These are phyloP conservation scores for Moricandia arvensis DNA, from an alignment of 345 rosid genomes.

Conservation along the genomic window DNA sequence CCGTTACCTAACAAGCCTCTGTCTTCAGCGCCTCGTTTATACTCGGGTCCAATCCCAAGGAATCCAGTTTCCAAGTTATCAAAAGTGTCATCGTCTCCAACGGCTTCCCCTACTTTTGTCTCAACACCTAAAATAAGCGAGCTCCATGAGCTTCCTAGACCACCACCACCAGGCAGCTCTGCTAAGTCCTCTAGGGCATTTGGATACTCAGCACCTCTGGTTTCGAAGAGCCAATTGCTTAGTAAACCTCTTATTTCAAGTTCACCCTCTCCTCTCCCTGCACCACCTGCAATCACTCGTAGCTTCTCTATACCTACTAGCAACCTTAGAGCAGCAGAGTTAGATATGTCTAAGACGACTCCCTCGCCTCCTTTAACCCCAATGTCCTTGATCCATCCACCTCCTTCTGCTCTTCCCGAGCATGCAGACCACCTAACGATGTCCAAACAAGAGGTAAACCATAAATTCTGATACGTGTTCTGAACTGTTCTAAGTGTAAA, in stretches of 20 bases:
- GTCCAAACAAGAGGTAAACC: slow-evolving; percentile 47
- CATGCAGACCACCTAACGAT: slow-evolving; percentile 26
- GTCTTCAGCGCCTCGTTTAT: slow-evolving; percentile 46
- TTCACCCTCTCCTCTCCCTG: slow-evolving; percentile 71
- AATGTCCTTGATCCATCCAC: slow-evolving; percentile 42
- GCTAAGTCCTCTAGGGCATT: slow-evolving; percentile 45
- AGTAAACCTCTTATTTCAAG: slow-evolving; percentile 41
- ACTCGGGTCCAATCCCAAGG: slow-evolving; percentile 71
- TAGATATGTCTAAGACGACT: slow-evolving; percentile 43
- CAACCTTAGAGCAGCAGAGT: slow-evolving; percentile 46
- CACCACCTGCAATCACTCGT: slow-evolving; percentile 68
- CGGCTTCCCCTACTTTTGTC: slow-evolving; percentile 61
- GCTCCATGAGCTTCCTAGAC: slow-evolving; percentile 99
- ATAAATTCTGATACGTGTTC: not conserved
- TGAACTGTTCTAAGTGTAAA: not conserved
- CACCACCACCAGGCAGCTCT: slow-evolving; percentile 66
- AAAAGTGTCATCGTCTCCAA: slow-evolving; percentile 55
- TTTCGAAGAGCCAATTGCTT: slow-evolving; percentile 49
- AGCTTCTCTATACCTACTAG: slow-evolving; percentile 89
- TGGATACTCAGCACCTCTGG: slow-evolving; percentile 79
- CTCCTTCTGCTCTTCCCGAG: slow-evolving; percentile 21
- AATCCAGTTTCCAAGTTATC: slow-evolving; percentile 51
- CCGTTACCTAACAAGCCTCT: slow-evolving; percentile 47
- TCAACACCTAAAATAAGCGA: slow-evolving; percentile 91
- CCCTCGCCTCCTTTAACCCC: slow-evolving; percentile 76